Percentiles rank a stretch among this genome's conserved stretches.
These are phyloP conservation scores for Ligustrum vulgare DNA, from an alignment of 257 asterid species.

Conservation along the genomic window DNA sequence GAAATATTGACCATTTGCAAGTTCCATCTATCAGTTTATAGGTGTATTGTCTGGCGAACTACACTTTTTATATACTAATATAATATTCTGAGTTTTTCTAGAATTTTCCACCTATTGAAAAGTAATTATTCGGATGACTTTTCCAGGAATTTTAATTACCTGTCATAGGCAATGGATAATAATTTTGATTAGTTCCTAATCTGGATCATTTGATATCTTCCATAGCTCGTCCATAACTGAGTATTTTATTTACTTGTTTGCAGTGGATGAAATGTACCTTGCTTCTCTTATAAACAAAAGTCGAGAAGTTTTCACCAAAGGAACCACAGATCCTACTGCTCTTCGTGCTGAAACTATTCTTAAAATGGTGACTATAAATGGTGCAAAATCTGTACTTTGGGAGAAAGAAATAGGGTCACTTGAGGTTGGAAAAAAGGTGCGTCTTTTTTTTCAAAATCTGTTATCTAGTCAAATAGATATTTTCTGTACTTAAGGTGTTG, in stretches of 20 bases:
- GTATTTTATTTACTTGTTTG: slow-evolving; percentile 8
- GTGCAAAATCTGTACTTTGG: slow-evolving; percentile 73
- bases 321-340: slow-evolving; percentile 67
- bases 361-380: slow-evolving; percentile 68
- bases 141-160: neutral
- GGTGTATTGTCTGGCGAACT: neutral
- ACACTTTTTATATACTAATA: neutral
- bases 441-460: neutral
- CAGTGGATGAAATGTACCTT: slow-evolving; percentile 89
- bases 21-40: neutral
- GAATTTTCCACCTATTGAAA: neutral
- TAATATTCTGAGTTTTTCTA: neutral
- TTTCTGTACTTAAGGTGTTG: neutral
- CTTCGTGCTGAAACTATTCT: slow-evolving; percentile 81
- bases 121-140: neutral
- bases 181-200: neutral
- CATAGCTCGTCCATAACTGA: neutral
- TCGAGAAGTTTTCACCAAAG: slow-evolving; percentile 55
- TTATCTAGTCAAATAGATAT: neutral
- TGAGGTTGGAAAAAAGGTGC: slow-evolving; percentile 78
- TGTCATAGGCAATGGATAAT: neutral
- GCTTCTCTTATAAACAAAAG: slow-evolving; percentile 87
- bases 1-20: neutral
- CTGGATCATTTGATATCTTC: neutral
- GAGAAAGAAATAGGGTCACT: slow-evolving; percentile 81